Evolutionary conservation across 192 early-diverging fungal species (phyloP).

Genomic region (Gamsiella multidivaricata): DNA sequence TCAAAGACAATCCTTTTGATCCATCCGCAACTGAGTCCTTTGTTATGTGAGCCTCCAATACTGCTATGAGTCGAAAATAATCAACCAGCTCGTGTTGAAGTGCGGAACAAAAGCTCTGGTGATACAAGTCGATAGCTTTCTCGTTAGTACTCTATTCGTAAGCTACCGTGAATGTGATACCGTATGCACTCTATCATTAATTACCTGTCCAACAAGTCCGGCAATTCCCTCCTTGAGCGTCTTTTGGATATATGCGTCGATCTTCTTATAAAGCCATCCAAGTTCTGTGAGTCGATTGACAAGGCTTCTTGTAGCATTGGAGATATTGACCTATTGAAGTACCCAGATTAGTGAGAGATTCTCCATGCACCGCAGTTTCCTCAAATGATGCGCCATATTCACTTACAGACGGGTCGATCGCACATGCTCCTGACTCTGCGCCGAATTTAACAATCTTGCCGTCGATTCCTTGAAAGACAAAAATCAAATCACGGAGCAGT

Average conservation of each 20-base stretch:
- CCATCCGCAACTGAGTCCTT: constrained; percentile 58
- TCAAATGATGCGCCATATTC: not conserved
- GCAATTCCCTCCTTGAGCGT: constrained; percentile 53
- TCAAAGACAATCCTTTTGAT: constrained; percentile 77
- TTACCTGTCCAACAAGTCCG: constrained; percentile 41
- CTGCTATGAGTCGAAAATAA: constrained; percentile 89
- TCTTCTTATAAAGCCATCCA: constrained; percentile 79
- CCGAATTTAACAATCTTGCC: constrained; percentile 84
- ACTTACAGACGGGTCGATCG: constrained; percentile 63
- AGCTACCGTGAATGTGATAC: not conserved
- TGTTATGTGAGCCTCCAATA: constrained; percentile 82
- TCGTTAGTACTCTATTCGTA: too few species aligned
- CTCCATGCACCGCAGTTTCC: not conserved
- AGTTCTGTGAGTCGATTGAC: constrained; percentile 77
- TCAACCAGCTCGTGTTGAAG: constrained; percentile 82
- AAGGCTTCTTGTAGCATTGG: constrained; percentile 73
- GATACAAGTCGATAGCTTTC: not conserved
- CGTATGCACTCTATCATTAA: not conserved
- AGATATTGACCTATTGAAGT: constrained; percentile 60
- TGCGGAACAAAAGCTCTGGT: constrained; percentile 78
- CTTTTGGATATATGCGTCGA: constrained; percentile 66
- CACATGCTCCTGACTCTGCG: constrained; percentile 58
- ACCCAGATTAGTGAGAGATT: not conserved
- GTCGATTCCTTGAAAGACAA: constrained; percentile 94
- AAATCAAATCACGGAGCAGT: constrained; percentile 88